Conservation (phyloP, 1,284 basidiomycete genomes). For the Naganishia cerealis region DNA sequence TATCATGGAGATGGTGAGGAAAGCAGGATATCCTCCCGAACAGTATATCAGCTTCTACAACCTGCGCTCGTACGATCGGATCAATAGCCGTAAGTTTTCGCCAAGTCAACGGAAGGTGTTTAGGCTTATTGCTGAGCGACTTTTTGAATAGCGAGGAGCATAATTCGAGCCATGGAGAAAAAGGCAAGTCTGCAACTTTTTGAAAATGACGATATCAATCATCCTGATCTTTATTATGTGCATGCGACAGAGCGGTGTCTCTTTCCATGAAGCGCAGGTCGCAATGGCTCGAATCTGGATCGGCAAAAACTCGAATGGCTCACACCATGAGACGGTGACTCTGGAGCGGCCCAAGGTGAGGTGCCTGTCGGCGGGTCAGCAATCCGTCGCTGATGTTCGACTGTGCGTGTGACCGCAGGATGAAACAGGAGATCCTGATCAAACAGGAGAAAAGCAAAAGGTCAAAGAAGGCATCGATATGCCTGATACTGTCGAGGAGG, state of each 20-base stretch:
- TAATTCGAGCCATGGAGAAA: slow-evolving; percentile 62
- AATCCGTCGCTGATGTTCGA: background rate
- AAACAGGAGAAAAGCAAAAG: slow-evolving; percentile 52
- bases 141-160: slow-evolving; percentile 11
- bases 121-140: background rate
- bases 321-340: slow-evolving; percentile 48
- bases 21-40: slow-evolving; percentile 30
- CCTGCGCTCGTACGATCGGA: slow-evolving; percentile 82
- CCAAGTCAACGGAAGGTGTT: background rate
- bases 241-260: slow-evolving; percentile 63
- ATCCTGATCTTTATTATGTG: no score
- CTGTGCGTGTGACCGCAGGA: slow-evolving; percentile 42
- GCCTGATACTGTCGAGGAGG: slow-evolving; percentile 64
- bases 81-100: slow-evolving; percentile 69
- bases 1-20: slow-evolving; percentile 29
- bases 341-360: slow-evolving; percentile 41
- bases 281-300: slow-evolving; percentile 82
- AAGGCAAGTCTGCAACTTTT: slow-evolving; percentile 38
- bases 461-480: slow-evolving; percentile 54
- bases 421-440: slow-evolving; percentile 63
- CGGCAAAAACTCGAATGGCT: slow-evolving; percentile 55
- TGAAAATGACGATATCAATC: no score
- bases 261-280: slow-evolving; percentile 79
- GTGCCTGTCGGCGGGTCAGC: background rate
- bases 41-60: slow-evolving; percentile 84